Base-by-base conservation (phyloP, 352 stramenopile species). In the Thalassiosira mediterranea region DNA sequence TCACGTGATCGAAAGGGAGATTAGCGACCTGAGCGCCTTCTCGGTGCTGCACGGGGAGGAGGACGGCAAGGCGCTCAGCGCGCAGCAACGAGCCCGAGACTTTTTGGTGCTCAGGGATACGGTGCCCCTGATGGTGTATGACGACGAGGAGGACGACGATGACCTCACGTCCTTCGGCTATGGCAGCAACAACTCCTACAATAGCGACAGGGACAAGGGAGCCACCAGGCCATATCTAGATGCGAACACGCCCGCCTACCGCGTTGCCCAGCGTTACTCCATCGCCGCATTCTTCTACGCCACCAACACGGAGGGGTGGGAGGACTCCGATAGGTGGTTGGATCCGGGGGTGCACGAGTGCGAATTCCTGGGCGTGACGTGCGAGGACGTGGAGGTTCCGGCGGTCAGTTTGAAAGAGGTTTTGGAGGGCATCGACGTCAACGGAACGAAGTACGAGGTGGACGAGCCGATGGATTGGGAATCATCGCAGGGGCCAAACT, bases 221-320 rank as follows among this genome's bases (percentile, higher is more conserved):
- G 25, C 15, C 37, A 31, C 11, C 57, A 56, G 40, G 40, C 46
- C 59, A 0, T 82, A 82, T 46, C 46, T 82, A 0, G 23, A 56
- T 11, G 42, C 26, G n/a, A 56, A 40, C 2, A 54, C 65, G 8
- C 75, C 75, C 0, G 66, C 63, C 17, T 79, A 83, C 51, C 77
- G 72, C 13, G 32, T 86, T 13, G 65, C 61, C 15, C 81, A 88
- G 52, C 61, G 81, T 0, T 88, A 74, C 59, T 49, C 61, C 8
- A 19, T 72, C 0, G 49, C 52, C 7, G 53, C 67, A 2, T 60
- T 88, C 0, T 88, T 79, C 38, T 82, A 66, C 67, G 59, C 73
- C 0, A 81, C 68, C 8, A 54, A 79, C 31, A 68, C 72, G 17
- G 48, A 60, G 8, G 5, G 48, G 17, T 86, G 77, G 77, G 42